Percentiles rank a stretch among this genome's conserved stretches.
Evolutionary conservation across 345 rosid genomes (phyloP).

Genomic region (Brassica rapa): DNA sequence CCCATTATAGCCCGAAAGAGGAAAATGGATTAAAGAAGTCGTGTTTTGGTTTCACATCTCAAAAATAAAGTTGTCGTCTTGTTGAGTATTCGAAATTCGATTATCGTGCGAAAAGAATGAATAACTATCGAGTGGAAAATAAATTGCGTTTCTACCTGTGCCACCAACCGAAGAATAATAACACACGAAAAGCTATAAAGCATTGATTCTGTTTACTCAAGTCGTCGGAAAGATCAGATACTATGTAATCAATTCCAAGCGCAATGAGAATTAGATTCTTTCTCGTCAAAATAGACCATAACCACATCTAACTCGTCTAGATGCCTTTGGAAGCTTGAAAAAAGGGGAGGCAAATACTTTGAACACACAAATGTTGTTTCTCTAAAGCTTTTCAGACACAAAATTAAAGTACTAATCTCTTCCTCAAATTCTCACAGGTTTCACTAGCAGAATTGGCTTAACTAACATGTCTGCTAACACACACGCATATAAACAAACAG

Average conservation of each 20-base stretch:
- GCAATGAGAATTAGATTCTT: background rate
- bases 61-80: background rate
- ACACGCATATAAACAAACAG: background rate
- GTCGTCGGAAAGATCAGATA: background rate
- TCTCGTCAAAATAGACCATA: background rate
- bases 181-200: background rate
- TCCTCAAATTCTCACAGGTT: background rate
- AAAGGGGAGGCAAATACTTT: background rate
- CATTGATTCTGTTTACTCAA: slow-evolving; percentile 14
- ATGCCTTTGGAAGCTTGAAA: slow-evolving; percentile 8
- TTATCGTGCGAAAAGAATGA: background rate
- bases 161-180: background rate
- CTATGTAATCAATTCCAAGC: background rate
- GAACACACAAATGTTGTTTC: background rate
- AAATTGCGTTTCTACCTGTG: background rate
- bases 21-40: background rate
- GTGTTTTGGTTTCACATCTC: background rate
- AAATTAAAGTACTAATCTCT: background rate
- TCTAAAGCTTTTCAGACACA: slow-evolving; percentile 5
- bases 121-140: background rate
- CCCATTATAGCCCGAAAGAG: background rate
- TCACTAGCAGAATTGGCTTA: background rate
- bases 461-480: background rate
- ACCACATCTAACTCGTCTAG: background rate
- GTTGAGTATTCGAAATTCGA: background rate